phyloP scores from a whole-genome alignment of 371 early-diverging fungal genomes.

The Lichtheimia corymbifera region DNA sequence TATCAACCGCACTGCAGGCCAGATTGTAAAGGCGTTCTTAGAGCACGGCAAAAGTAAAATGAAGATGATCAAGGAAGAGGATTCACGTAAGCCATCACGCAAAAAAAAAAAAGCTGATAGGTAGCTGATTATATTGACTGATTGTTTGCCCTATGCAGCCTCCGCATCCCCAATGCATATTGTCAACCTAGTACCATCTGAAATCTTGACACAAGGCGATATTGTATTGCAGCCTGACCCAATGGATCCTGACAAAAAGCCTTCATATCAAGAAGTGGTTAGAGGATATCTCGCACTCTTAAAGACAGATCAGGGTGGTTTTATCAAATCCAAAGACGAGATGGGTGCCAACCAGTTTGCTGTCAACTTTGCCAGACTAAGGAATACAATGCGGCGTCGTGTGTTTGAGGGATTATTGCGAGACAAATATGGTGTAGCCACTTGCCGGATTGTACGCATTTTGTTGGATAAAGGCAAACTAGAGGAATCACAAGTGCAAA shows the following conservation, averaged over 20 bases:
- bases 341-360: constrained; percentile 76
- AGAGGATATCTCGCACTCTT: constrained; percentile 71
- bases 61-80: constrained; percentile 47
- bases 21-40: constrained; percentile 62
- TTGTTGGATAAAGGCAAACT: constrained; percentile 78
- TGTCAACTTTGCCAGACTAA: constrained; percentile 63
- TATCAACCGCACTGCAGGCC: constrained; percentile 71
- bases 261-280: constrained; percentile 48
- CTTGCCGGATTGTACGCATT: constrained; percentile 74
- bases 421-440: constrained; percentile 76
- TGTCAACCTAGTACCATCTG: constrained; percentile 52
- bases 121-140: neutral
- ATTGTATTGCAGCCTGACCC: constrained; percentile 59
- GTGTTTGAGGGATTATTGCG: constrained; percentile 69
- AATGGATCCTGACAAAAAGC: constrained; percentile 42
- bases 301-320: constrained; percentile 61
- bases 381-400: constrained; percentile 58
- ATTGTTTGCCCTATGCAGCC: constrained; percentile 23
- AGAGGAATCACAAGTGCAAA: constrained; percentile 82
- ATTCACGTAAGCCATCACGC: constrained; percentile 49
- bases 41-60: constrained; percentile 48
- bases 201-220: constrained; percentile 46
- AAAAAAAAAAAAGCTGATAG: neutral
- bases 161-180: constrained; percentile 61
- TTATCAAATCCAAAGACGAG: constrained; percentile 72